These are phyloP conservation scores for Bertia moriformis DNA, from an alignment of 2,329 filamentous ascomycete genomes.

Conservation along the genomic window DNA sequence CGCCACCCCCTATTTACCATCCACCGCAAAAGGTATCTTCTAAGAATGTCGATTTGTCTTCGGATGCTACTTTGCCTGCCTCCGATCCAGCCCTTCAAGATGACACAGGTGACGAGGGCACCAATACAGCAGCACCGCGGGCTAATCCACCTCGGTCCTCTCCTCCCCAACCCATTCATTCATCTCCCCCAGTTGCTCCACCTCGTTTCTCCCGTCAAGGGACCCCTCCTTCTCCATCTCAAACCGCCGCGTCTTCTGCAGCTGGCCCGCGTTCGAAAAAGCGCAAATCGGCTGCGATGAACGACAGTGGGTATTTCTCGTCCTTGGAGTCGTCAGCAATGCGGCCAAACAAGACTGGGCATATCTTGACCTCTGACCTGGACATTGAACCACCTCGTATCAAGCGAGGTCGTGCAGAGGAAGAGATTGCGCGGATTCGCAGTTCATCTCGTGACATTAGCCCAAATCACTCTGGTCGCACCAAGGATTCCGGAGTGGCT, in stretches of 20 bases:
- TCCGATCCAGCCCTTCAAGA: constrained; percentile 49
- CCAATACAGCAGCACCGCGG: constrained; percentile 20
- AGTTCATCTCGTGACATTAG: constrained; percentile 78
- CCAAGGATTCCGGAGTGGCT: constrained; percentile 43
- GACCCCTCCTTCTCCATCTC: constrained; percentile 57
- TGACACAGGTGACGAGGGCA: constrained; percentile 27
- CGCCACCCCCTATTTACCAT: constrained; percentile 9
- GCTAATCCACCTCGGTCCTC: constrained; percentile 55
- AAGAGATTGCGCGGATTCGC: constrained; percentile 84
- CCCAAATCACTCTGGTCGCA: constrained; percentile 56
- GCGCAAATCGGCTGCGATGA: constrained; percentile 66
- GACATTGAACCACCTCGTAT: constrained; percentile 68
- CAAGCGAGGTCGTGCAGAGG: constrained; percentile 82
- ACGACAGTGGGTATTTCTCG: constrained; percentile 94
- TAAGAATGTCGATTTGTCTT: constrained; percentile 45
- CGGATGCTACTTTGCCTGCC: constrained; percentile 62
- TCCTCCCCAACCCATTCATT: constrained; percentile 59
- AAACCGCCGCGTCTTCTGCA: constrained; percentile 47
- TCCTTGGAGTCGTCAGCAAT: constrained; percentile 83
- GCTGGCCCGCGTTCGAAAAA: constrained; percentile 44
- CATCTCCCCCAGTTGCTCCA: constrained; percentile 70
- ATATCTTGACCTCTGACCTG: constrained; percentile 47
- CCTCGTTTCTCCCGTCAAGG: constrained; percentile 44
- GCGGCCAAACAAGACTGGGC: constrained; percentile 49
- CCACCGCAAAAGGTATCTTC: too few species aligned